Percentiles rank a stretch among this genome's conserved stretches.
Conservation (phyloP, 2,329 filamentous ascomycete species). For the Sporothrix brunneoviolacea region DNA sequence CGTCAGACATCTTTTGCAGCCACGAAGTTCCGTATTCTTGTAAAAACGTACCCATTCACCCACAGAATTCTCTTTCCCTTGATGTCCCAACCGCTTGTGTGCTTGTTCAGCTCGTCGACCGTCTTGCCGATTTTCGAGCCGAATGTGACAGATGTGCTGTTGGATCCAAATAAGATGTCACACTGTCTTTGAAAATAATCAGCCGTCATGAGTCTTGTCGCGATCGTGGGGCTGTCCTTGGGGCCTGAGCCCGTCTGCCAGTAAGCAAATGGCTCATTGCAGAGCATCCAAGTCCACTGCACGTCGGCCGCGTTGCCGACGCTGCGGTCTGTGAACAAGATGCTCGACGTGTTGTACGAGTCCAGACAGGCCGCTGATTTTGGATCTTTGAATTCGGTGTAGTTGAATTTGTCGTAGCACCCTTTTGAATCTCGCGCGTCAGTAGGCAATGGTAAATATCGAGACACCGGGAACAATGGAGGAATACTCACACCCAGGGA, state of each 20-base stretch:
- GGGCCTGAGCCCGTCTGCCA: conserved; percentile 51
- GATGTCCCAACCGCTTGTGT: conserved; percentile 50
- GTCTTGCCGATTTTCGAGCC: conserved; percentile 39
- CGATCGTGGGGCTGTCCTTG: conserved; percentile 34
- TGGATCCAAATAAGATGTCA: conserved; percentile 45
- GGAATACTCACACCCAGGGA: conserved; percentile 41
- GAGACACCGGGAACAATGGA: no score
- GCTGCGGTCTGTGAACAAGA: conserved; percentile 43
- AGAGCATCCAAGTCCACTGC: conserved; percentile 55
- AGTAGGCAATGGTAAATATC: neutral
- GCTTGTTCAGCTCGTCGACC: conserved; percentile 41
- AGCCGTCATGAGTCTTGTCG: conserved; percentile 43
- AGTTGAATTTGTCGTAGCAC: conserved; percentile 40
- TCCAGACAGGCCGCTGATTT: conserved; percentile 44
- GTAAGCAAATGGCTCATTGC: conserved; percentile 56
- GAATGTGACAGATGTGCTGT: conserved; percentile 41
- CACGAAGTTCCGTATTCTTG: no score
- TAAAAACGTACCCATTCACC: conserved; percentile 48
- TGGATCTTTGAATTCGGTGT: conserved; percentile 35
- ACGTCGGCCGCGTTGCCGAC: conserved; percentile 40
- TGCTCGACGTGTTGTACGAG: conserved; percentile 42
- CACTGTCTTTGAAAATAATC: conserved; percentile 53
- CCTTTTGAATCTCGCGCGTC: no score
- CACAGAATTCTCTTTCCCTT: conserved; percentile 49
- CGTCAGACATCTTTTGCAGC: no score